A percentile compares a stretch with the other conserved stretches of the same genome.
These are phyloP conservation scores for Rubia peregrina DNA, from an alignment of 305 asterid species.

Conservation along the genomic window DNA sequence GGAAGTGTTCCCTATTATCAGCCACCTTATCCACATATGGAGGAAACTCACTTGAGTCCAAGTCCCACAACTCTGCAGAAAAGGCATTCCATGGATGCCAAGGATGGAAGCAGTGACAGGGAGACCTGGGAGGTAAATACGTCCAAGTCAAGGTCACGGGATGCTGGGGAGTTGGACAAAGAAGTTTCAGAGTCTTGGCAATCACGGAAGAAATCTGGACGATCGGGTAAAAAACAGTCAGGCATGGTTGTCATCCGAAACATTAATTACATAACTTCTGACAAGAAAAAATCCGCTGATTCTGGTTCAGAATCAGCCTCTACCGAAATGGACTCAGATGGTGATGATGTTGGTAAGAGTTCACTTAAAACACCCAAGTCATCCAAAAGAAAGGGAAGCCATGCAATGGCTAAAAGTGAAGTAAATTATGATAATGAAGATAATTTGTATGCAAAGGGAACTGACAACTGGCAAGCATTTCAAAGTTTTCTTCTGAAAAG, in stretches of 20 bases:
- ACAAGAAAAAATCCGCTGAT: conserved; percentile 24
- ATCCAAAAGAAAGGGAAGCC: conserved; percentile 42
- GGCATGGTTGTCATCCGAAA: conserved; percentile 41
- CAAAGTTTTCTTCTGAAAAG: conserved; percentile 72
- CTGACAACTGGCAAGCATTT: conserved; percentile 86
- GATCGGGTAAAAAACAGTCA: conserved; percentile 29
- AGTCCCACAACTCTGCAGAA: conserved; percentile 39
- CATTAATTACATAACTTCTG: conserved; percentile 38
- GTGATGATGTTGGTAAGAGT: conserved; percentile 28
- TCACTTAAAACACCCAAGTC: conserved; percentile 32
- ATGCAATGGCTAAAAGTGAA: conserved; percentile 30
- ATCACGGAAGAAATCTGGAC: conserved; percentile 29
- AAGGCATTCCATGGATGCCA: conserved; percentile 42
- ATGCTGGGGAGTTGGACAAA: conserved; percentile 31
- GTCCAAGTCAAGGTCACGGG: conserved; percentile 23
- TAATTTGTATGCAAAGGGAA: conserved; percentile 36
- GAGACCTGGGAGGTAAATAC: conserved; percentile 30
- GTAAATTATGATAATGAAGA: conserved; percentile 23
- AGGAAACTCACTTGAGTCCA: conserved; percentile 37
- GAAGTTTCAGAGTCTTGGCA: conserved; percentile 39
- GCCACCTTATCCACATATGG: conserved; percentile 60
- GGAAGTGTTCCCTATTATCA: conserved; percentile 60
- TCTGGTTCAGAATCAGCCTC: conserved; percentile 26
- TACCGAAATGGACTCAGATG: conserved; percentile 33
- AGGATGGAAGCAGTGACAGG: conserved; percentile 40